Conservation (phyloP, 768 basidiomycete genomes). For the Clitopilus hobsonii region DNA sequence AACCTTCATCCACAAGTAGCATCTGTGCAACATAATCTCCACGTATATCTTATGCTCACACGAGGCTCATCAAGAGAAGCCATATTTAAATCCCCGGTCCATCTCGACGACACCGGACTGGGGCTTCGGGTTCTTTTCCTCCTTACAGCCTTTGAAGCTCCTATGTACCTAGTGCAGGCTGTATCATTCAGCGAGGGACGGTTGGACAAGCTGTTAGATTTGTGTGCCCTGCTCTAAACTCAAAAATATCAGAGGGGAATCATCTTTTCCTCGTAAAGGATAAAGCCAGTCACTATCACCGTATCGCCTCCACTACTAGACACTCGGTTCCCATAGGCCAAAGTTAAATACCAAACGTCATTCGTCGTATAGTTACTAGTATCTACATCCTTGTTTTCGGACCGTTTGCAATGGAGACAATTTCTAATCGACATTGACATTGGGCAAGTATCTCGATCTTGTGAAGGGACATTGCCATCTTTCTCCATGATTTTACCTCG, state of each 20-base stretch:
- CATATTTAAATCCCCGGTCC: background rate
- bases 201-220: background rate
- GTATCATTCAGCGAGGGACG: background rate
- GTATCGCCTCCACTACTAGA: background rate
- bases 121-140: background rate
- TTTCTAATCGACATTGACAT: background rate
- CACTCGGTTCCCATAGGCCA: background rate
- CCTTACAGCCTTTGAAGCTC: background rate
- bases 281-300: background rate
- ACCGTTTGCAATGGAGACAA: background rate
- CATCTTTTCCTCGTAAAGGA: background rate
- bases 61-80: slow-evolving; percentile 9
- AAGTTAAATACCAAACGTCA: background rate
- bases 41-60: slow-evolving; percentile 12
- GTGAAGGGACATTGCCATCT: background rate
- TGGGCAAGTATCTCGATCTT: background rate
- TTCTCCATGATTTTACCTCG: background rate
- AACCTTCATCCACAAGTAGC: slow-evolving; percentile 25
- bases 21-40: slow-evolving; percentile 14
- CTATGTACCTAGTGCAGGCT: background rate
- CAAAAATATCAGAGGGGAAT: background rate
- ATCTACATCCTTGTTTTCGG: background rate
- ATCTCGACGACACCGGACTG: background rate
- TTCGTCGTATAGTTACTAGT: background rate
- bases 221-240: background rate